These are phyloP conservation scores for Phytophthora niederhauseri DNA, from an alignment of 352 stramenopile genomes.

Conservation along the genomic window DNA sequence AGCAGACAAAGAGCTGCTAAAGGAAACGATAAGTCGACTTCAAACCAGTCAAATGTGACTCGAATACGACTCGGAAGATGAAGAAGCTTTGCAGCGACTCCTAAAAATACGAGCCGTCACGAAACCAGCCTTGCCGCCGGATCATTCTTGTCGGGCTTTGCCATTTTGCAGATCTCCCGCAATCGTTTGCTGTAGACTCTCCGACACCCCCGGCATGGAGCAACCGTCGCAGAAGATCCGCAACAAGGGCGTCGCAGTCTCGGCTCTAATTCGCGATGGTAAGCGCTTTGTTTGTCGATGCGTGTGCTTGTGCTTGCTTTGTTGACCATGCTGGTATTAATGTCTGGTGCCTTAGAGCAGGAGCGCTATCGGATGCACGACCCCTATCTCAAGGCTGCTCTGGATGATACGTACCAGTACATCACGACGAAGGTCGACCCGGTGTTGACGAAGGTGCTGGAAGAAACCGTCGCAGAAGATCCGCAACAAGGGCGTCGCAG, in stretches of 20 bases:
- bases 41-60: slow-evolving; percentile 14
- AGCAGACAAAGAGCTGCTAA: slow-evolving; percentile 6
- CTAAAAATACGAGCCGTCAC: slow-evolving; percentile 47
- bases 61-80: slow-evolving; percentile 27
- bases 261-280: slow-evolving; percentile 60
- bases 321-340: not conserved
- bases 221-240: slow-evolving; percentile 40
- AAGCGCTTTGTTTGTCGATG: slow-evolving; percentile 2
- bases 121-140: slow-evolving; percentile 7
- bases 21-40: slow-evolving; percentile 19
- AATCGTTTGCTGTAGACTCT: not conserved
- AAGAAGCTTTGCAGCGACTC: slow-evolving; percentile 35
- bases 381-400: slow-evolving; percentile 44
- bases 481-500: slow-evolving; percentile 61
- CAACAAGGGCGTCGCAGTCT: slow-evolving; percentile 62
- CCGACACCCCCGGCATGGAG: slow-evolving; percentile 33
- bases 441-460: slow-evolving; percentile 56
- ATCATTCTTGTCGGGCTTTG: slow-evolving; percentile 15
- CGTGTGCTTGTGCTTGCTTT: not conserved
- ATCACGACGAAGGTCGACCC: slow-evolving; percentile 72
- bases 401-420: slow-evolving; percentile 75
- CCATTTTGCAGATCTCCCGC: not conserved
- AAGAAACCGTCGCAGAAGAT: slow-evolving; percentile 37
- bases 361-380: slow-evolving; percentile 62
- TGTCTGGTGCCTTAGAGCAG: slow-evolving; percentile 49